These are phyloP conservation scores for Nothophaeocryptopus gaeumannii DNA, from an alignment of 2,329 filamentous ascomycete genomes.

Conservation along the genomic window DNA sequence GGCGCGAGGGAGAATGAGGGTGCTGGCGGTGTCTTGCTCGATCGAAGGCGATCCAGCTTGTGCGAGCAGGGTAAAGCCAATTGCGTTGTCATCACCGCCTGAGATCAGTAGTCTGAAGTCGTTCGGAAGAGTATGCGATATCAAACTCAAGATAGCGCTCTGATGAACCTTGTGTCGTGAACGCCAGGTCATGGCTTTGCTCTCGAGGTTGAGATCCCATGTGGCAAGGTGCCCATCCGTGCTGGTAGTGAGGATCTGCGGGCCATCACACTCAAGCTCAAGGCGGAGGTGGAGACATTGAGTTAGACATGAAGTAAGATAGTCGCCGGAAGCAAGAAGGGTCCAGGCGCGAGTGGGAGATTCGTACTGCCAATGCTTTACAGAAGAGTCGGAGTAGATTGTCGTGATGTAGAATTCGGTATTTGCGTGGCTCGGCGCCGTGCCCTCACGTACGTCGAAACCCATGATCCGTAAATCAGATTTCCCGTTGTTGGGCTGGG, in stretches of 20 bases:
- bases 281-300: slow-evolving; percentile 49
- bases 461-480: slow-evolving; percentile 76
- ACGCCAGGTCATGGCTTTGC: slow-evolving; percentile 33
- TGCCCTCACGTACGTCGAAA: slow-evolving; percentile 59
- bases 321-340: slow-evolving; percentile 39
- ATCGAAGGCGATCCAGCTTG: background rate
- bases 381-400: slow-evolving; percentile 77
- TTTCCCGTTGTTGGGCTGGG: slow-evolving; percentile 49
- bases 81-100: slow-evolving; percentile 83
- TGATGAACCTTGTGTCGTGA: slow-evolving; percentile 63
- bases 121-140: slow-evolving; percentile 32
- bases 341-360: slow-evolving; percentile 30
- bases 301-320: slow-evolving; percentile 64
- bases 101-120: slow-evolving; percentile 60
- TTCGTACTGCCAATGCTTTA: slow-evolving; percentile 52
- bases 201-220: slow-evolving; percentile 43
- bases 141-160: slow-evolving; percentile 67
- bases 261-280: slow-evolving; percentile 54
- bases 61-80: slow-evolving; percentile 56
- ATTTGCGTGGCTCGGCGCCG: slow-evolving; percentile 14
- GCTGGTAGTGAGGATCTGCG: slow-evolving; percentile 63
- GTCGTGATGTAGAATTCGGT: slow-evolving; percentile 61
- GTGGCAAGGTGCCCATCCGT: slow-evolving; percentile 76
- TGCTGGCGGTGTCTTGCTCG: slow-evolving; percentile 31
- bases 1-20: slow-evolving; percentile 53